A percentile compares a stretch with the other conserved stretches of the same genome.
phyloP scores from a whole-genome alignment of 495 filamentous ascomycete species.

The Collariella sp. region DNA sequence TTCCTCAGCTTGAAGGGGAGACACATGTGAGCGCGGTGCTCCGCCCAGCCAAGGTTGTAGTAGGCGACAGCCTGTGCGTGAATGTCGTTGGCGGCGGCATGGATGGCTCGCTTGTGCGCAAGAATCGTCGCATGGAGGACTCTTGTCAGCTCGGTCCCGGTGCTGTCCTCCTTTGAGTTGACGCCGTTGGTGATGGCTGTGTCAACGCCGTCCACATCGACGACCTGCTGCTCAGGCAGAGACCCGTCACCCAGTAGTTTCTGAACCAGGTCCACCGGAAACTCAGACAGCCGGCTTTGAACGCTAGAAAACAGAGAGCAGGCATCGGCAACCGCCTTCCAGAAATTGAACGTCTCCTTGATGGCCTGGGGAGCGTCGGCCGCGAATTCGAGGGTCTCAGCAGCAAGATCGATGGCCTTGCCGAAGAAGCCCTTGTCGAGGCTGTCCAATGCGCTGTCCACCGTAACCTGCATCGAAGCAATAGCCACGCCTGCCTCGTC shows the following conservation, averaged over 20 bases:
- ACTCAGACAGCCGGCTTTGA: constrained; percentile 49
- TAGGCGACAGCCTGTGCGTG: constrained; percentile 94
- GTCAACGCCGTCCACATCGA: constrained; percentile 64
- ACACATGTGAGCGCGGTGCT: constrained; percentile 69
- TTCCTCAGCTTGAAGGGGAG: constrained; percentile 41
- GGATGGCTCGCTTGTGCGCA: constrained; percentile 77
- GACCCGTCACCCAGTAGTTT: constrained; percentile 49
- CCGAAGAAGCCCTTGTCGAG: constrained; percentile 78
- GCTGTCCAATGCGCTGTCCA: constrained; percentile 69
- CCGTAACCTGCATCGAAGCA: constrained; percentile 74
- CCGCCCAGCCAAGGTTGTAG: constrained; percentile 94
- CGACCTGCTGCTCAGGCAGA: constrained; percentile 46
- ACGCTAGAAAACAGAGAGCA: constrained; percentile 74
- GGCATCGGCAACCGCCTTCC: constrained; percentile 89
- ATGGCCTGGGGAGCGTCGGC: constrained; percentile 27
- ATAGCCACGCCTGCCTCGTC: constrained; percentile 79
- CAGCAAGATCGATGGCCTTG: constrained; percentile 59
- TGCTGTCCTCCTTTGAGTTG: constrained; percentile 38
- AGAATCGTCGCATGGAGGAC: constrained; percentile 64
- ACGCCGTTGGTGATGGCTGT: constrained; percentile 34
- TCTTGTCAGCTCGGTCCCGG: constrained; percentile 39
- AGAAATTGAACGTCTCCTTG: constrained; percentile 78
- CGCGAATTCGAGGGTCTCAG: constrained; percentile 29
- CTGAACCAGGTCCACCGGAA: constrained; percentile 49
- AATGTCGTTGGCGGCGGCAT: constrained; percentile 59